A percentile compares a stretch with the other conserved stretches of the same genome.
Conservation (phyloP, 257 asterid species). For the Solanum habrochaites region DNA sequence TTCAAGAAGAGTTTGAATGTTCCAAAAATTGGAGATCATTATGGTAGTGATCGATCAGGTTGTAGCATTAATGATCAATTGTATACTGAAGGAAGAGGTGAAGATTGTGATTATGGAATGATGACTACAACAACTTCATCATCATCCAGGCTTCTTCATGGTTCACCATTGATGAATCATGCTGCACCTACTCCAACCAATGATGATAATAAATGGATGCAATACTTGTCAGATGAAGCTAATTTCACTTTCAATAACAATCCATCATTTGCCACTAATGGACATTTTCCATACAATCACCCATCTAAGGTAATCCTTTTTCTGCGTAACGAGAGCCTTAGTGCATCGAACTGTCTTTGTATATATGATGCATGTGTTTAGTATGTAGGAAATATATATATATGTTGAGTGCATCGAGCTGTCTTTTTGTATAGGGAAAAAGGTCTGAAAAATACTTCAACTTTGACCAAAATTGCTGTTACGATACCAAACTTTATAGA, state of each 20-base stretch:
- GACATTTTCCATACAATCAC: slow-evolving; percentile 26
- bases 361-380: neutral
- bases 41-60: slow-evolving; percentile 35
- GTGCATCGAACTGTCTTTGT: neutral
- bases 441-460: too few species aligned
- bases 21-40: slow-evolving; percentile 52
- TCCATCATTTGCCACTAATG: slow-evolving; percentile 25
- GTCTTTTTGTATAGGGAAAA: neutral
- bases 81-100: slow-evolving; percentile 36
- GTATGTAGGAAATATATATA: neutral
- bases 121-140: slow-evolving; percentile 18
- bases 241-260: slow-evolving; percentile 24
- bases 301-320: slow-evolving; percentile 62
- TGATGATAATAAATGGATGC: slow-evolving; percentile 45
- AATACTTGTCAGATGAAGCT: slow-evolving; percentile 75
- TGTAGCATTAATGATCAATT: slow-evolving; percentile 35
- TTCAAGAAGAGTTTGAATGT: slow-evolving; percentile 83
- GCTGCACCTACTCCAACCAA: slow-evolving; percentile 14
- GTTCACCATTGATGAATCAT: slow-evolving; percentile 11
- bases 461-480: too few species aligned
- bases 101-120: slow-evolving; percentile 31
- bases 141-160: slow-evolving; percentile 28
- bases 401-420: neutral
- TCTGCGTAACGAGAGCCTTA: neutral
- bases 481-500: too few species aligned